phyloP scores from a whole-genome alignment of 768 basidiomycete species.

The Termitomyces sp. region DNA sequence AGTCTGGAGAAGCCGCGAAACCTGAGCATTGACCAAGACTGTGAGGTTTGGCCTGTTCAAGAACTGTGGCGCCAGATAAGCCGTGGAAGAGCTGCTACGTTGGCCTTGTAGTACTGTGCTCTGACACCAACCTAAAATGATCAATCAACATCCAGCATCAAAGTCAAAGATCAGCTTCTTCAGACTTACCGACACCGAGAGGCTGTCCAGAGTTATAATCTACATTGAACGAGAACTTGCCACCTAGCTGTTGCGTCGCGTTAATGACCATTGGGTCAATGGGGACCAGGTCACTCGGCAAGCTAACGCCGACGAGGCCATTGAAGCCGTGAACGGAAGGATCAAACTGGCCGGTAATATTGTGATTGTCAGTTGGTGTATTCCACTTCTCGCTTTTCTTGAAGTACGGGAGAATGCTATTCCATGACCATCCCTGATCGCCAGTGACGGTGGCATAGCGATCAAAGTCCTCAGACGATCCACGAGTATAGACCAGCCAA shows the following conservation, averaged over 20 bases:
- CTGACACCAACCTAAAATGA: conserved; percentile 8
- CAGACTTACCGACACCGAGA: conserved; percentile 2
- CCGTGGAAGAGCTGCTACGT: conserved; percentile 17
- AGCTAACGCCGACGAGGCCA: conserved; percentile 20
- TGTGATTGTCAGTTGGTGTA: conserved; percentile 21
- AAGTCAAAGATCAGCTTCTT: neutral
- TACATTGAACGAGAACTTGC: conserved; percentile 2
- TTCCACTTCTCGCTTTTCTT: conserved; percentile 25
- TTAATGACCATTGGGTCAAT: conserved; percentile 6
- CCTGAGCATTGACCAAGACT: conserved; percentile 15
- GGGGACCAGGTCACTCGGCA: conserved; percentile 14
- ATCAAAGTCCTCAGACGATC: conserved; percentile 26
- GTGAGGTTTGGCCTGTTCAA: conserved; percentile 8
- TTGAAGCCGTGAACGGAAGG: conserved; percentile 24
- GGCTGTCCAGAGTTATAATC: conserved; percentile 3
- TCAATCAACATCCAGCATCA: neutral
- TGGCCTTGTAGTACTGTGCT: conserved; percentile 6
- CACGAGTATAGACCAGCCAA: conserved; percentile 20
- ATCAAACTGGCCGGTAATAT: conserved; percentile 24
- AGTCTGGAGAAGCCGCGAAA: conserved; percentile 11
- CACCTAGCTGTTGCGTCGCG: conserved; percentile 2
- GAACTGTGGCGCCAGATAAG: conserved; percentile 12
- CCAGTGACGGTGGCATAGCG: conserved; percentile 22
- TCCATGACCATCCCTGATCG: conserved; percentile 29
- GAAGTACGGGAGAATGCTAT: conserved; percentile 19